phyloP scores from a whole-genome alignment of 345 rosid genomes.

The Citrus glauca region DNA sequence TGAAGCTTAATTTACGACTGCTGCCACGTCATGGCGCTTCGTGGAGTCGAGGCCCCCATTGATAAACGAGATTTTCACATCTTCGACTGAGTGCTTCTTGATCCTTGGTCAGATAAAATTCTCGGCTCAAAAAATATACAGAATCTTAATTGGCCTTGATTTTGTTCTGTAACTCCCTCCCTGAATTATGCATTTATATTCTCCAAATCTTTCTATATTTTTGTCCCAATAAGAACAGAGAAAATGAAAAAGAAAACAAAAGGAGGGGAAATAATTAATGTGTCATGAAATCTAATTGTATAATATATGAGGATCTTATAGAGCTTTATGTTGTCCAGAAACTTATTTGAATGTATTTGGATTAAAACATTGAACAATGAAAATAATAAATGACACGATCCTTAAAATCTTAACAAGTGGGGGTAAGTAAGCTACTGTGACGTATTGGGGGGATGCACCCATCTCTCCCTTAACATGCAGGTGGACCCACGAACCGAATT shows the following conservation, averaged over 20 bases:
- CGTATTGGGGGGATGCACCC: slow-evolving; percentile 30
- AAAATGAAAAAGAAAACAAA: slow-evolving; percentile 11
- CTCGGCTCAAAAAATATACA: not conserved
- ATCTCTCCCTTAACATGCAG: slow-evolving; percentile 23
- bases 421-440: slow-evolving; percentile 9
- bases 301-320: not conserved
- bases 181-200: slow-evolving; percentile 24
- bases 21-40: not conserved
- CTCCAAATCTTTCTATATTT: slow-evolving; percentile 20
- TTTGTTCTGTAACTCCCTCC: not conserved
- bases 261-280: not conserved
- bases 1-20: not conserved
- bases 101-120: not conserved
- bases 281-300: not conserved
- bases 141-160: not conserved
- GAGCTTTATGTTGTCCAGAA: not conserved
- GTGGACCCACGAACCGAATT: slow-evolving; percentile 30
- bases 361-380: not conserved
- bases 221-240: slow-evolving; percentile 14
- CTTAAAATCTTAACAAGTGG: slow-evolving; percentile 42
- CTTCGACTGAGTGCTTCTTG: not conserved
- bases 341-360: not conserved
- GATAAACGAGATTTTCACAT: not conserved
- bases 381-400: slow-evolving; percentile 26
- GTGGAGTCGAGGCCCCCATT: not conserved